A percentile compares a stretch with the other conserved stretches of the same genome.
phyloP scores from a whole-genome alignment of 164 flowering plant species.

The Vitis rupestris region DNA sequence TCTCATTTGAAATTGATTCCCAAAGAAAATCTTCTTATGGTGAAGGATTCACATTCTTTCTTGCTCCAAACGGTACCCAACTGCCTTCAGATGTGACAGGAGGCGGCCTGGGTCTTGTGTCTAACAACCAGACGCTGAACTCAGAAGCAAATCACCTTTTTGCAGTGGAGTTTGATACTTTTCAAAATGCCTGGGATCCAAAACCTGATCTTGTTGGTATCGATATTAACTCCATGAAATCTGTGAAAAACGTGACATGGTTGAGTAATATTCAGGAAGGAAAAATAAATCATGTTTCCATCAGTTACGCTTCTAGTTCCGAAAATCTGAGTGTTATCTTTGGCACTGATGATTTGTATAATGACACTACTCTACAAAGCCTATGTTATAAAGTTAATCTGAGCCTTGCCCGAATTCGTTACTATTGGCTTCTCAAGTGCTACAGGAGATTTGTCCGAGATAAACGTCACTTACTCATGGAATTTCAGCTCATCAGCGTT shows the following conservation, averaged over 20 bases:
- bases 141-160: slow-evolving; percentile 6
- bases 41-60: slow-evolving; percentile 3
- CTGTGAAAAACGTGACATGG: slow-evolving; percentile 3
- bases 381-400: slow-evolving; percentile 22
- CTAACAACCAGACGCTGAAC: neutral
- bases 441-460: slow-evolving; percentile 2
- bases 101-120: neutral
- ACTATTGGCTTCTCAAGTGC: slow-evolving; percentile 16
- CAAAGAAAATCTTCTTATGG: neutral
- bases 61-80: neutral
- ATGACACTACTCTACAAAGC: slow-evolving; percentile 1
- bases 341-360: too few relatives aligned
- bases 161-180: slow-evolving; percentile 23
- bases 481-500: too few relatives aligned
- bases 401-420: slow-evolving; percentile 18
- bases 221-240: slow-evolving; percentile 7
- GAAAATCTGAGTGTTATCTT: slow-evolving; percentile 10
- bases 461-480: neutral
- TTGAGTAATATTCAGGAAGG: slow-evolving; percentile 6
- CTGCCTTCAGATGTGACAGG: neutral
- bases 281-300: slow-evolving; percentile 2
- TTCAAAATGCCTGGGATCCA: too few relatives aligned
- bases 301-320: slow-evolving; percentile 5
- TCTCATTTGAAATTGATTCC: neutral
- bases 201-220: slow-evolving; percentile 21